Percentiles rank a stretch among this genome's conserved stretches.
phyloP scores from a whole-genome alignment of 176 grass and related monocot genomes.

The Dactylis glomerata region DNA sequence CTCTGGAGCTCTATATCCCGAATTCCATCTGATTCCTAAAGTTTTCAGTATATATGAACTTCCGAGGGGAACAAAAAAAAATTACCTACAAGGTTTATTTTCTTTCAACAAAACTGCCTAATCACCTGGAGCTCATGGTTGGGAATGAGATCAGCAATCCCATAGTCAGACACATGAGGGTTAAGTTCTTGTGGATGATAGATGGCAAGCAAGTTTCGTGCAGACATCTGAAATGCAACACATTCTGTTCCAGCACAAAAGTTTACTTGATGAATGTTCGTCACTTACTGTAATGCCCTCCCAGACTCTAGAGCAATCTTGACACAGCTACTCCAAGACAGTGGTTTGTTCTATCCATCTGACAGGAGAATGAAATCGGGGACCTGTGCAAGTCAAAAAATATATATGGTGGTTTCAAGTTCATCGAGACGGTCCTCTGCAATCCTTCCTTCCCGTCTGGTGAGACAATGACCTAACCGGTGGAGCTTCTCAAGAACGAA shows the following conservation, averaged over 20 bases:
- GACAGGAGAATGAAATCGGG: slow-evolving; percentile 65
- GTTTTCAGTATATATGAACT: slow-evolving; percentile 16
- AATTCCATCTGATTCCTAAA: too few species aligned
- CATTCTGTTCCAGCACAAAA: slow-evolving; percentile 21
- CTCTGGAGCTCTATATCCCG: slow-evolving; percentile 70
- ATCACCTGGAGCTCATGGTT: too few species aligned
- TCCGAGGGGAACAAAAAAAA: not conserved
- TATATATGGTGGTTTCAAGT: slow-evolving; percentile 83
- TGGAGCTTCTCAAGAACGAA: too few species aligned
- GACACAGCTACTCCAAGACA: too few species aligned
- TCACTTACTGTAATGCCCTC: slow-evolving; percentile 80
- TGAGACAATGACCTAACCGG: too few species aligned
- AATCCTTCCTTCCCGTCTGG: too few species aligned
- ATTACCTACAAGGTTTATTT: not conserved
- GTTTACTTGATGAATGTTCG: not conserved
- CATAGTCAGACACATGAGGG: too few species aligned
- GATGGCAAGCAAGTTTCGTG: too few species aligned
- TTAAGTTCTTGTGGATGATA: too few species aligned
- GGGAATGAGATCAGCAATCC: too few species aligned
- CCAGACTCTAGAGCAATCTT: slow-evolving; percentile 86
- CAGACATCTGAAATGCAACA: slow-evolving; percentile 61
- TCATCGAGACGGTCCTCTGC: slow-evolving; percentile 50
- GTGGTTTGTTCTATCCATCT: slow-evolving; percentile 55
- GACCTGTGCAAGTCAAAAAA: slow-evolving; percentile 53
- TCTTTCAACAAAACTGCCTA: not conserved